Conservation (phyloP, 1,284 basidiomycete genomes). For the Neolentinus lepideus region DNA sequence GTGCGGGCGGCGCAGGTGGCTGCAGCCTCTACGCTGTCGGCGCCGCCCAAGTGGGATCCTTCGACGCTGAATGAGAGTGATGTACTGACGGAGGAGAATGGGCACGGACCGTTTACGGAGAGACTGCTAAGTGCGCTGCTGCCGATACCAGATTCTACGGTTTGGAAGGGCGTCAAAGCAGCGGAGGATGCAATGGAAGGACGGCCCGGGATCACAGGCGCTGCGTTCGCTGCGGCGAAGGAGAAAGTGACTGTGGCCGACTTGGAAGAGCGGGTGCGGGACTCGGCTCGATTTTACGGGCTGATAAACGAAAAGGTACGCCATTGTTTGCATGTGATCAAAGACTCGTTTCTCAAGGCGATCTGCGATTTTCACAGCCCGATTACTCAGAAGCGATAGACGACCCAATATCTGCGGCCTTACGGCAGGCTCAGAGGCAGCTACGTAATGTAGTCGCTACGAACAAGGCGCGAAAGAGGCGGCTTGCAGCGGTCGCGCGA, state of each 20-base stretch:
- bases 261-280: constrained; percentile 60
- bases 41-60: constrained; percentile 61
- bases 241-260: constrained; percentile 69
- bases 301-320: constrained; percentile 50
- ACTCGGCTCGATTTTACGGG: constrained; percentile 68
- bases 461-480: constrained; percentile 79
- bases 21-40: constrained; percentile 21
- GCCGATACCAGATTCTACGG: constrained; percentile 52
- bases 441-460: constrained; percentile 69
- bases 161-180: constrained; percentile 70
- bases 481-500: constrained; percentile 73
- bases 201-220: constrained; percentile 64
- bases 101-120: constrained; percentile 76
- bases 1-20: constrained; percentile 19
- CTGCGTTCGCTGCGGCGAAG: constrained; percentile 62
- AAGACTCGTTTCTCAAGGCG: not conserved
- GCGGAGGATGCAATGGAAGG: constrained; percentile 81
- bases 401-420: constrained; percentile 87
- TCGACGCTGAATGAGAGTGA: constrained; percentile 62
- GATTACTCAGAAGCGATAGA: constrained; percentile 78
- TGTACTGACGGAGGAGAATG: constrained; percentile 58
- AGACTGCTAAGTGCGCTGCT: constrained; percentile 74
- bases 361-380: constrained; percentile 38
- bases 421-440: constrained; percentile 84
- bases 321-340: constrained; percentile 4